These are phyloP conservation scores for Paecilomyces variotii DNA, from an alignment of 2,329 filamentous ascomycete genomes.

Conservation along the genomic window DNA sequence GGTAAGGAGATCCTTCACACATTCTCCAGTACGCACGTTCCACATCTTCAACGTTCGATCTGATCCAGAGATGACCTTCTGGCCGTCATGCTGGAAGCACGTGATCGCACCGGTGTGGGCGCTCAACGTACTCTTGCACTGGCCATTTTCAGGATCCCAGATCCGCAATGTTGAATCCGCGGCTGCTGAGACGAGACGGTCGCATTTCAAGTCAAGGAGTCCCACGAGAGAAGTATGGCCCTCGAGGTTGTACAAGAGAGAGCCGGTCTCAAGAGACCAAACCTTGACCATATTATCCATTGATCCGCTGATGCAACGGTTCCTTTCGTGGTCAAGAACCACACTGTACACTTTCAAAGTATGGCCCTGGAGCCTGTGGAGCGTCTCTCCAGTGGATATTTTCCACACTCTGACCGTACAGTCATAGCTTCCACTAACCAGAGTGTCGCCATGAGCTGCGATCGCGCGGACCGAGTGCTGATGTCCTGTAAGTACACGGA, in stretches of 20 bases:
- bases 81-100: constrained; percentile 94
- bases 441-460: constrained; percentile 83
- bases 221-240: constrained; percentile 90
- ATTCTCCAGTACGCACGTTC: constrained; percentile 88
- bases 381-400: constrained; percentile 84
- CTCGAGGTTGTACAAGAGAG: constrained; percentile 80
- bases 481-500: constrained; percentile 78
- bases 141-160: constrained; percentile 90
- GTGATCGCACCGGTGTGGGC: constrained; percentile 97
- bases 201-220: constrained; percentile 78
- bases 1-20: constrained; percentile 83
- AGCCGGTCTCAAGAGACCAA: constrained; percentile 84
- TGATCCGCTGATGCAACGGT: constrained; percentile 92
- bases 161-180: constrained; percentile 92
- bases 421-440: constrained; percentile 97
- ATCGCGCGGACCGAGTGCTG: constrained; percentile 93
- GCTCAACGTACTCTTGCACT: constrained; percentile 80
- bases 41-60: constrained; percentile 98
- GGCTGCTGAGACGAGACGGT: constrained; percentile 86
- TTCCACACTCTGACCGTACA: constrained; percentile 93
- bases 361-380: constrained; percentile 80
- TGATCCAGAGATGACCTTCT: constrained; percentile 93
- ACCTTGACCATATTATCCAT: constrained; percentile 99
- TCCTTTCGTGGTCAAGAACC: constrained; percentile 82
- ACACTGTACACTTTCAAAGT: constrained; percentile 94